Percentiles rank a stretch among this genome's conserved stretches.
These are phyloP conservation scores for Lodderomyces margitis DNA, from an alignment of 1,139 yeast genomes.

Conservation along the genomic window DNA sequence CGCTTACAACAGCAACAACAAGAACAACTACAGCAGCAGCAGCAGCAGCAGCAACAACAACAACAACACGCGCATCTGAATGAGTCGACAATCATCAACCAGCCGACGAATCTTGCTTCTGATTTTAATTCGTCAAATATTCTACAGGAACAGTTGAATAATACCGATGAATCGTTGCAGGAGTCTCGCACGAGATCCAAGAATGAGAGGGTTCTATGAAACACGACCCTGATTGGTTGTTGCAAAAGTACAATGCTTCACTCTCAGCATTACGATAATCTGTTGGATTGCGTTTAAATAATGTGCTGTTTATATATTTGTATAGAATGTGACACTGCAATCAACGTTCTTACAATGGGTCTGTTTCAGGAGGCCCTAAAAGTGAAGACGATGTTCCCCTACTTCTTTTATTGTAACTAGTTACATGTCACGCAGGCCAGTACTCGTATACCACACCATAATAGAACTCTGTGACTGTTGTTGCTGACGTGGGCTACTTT, in stretches of 20 bases:
- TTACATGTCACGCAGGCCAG: no score
- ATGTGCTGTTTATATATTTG: no score
- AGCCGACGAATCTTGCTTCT: constrained; percentile 5
- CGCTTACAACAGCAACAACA: constrained; percentile 11
- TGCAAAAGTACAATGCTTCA: not conserved
- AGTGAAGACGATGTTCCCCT: no score
- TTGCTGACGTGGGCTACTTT: not conserved
- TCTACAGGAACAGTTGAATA: constrained; percentile 20
- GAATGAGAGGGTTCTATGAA: constrained; percentile 19
- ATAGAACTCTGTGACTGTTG: no score
- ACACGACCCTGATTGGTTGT: not conserved
- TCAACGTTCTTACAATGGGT: no score
- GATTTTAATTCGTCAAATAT: constrained; percentile 8
- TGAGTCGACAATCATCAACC: constrained; percentile 1
- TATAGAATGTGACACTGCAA: no score
- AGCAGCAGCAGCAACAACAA: constrained; percentile 6
- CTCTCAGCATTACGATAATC: no score
- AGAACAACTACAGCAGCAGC: constrained; percentile 6
- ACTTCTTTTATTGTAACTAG: no score
- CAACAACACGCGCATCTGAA: not conserved
- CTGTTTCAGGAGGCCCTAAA: no score
- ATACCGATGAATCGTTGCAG: constrained; percentile 5
- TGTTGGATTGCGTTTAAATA: no score
- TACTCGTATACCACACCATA: no score
- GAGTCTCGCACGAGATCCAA: constrained; percentile 11